Base-by-base conservation (phyloP, 495 filamentous ascomycete species). In the Lasiosphaeria hispida region DNA sequence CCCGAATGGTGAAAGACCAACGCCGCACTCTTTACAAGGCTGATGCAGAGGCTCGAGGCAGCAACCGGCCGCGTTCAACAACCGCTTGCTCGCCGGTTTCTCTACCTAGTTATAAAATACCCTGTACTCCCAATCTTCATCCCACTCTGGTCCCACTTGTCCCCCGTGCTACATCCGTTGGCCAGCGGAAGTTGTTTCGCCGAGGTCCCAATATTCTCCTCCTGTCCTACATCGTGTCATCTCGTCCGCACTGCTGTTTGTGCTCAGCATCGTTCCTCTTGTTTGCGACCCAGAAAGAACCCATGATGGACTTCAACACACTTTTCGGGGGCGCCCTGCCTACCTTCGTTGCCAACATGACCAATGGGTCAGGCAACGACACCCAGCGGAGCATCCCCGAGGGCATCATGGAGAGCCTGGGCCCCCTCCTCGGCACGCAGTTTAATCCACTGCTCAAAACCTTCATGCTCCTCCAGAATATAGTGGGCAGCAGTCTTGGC, bases 401-500 rank as follows among this genome's bases (percentile, higher is more conserved):
- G 2, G 50, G 43, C 47, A 51, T 72, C 19, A 23, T 73, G n/a
- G 69, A 69, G 37, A 63, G 53, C 9, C 52, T 73, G 7, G 48
- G 55, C 4, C 66, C 64, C 1, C 60, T 73, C 3, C 53, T 71
- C 10, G 70, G 69, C n/a, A 18, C 57, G 8, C 69, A 69, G 57
- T 63, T 66, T 56, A 67, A 65, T 51, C 68, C 66, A 10, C 33
- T 71, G n/a, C 48, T 71, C 49, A 59, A 60, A 35, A 37, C 60
- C 10, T 58, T 67, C 44, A 61, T 71, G 57, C 19, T 69, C 40
- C 55, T 75, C 19, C 62, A 72, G 48, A 64, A 63, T 48, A 49
- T 72, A 34, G 35, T 55, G 8, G 72, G 71, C 11, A 63, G 45
- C 18, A 59, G 57, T 41, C 57, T 78, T 4, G 75, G 75, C 19